A percentile compares a stretch with the other conserved stretches of the same genome.
These are phyloP conservation scores for Carex parvula DNA, from an alignment of 176 grass and related monocot genomes.

Conservation along the genomic window DNA sequence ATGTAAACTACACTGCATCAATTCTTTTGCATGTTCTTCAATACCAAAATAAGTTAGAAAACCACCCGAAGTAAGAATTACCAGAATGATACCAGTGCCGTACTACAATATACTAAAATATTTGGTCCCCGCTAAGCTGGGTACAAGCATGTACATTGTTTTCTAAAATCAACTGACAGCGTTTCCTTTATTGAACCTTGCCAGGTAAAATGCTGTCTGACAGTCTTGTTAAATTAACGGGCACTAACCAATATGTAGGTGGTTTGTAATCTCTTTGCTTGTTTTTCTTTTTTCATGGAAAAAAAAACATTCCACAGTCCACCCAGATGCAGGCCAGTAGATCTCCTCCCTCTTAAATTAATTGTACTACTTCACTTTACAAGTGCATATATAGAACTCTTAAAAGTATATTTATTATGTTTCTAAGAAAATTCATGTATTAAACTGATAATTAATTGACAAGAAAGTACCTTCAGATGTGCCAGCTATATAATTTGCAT, in stretches of 20 bases:
- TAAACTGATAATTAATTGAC: background rate
- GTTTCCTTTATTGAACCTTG: background rate
- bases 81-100: background rate
- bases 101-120: background rate
- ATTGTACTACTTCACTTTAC: background rate
- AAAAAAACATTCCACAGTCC: background rate
- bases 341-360: background rate
- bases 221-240: background rate
- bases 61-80: background rate
- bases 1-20: conserved; percentile 26
- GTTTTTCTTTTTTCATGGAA: background rate
- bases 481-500: conserved; percentile 56
- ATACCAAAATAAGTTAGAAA: background rate
- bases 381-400: background rate
- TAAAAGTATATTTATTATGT: background rate
- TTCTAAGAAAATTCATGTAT: background rate
- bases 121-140: background rate
- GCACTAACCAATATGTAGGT: background rate
- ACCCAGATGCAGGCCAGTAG: background rate
- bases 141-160: background rate
- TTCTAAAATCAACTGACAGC: background rate
- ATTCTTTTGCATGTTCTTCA: background rate
- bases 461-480: conserved; percentile 53
- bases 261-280: background rate
- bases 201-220: background rate